A percentile compares a stretch with the other conserved stretches of the same genome.
Conservation (phyloP, 768 basidiomycete genomes). For the Mrakia frigida region DNA sequence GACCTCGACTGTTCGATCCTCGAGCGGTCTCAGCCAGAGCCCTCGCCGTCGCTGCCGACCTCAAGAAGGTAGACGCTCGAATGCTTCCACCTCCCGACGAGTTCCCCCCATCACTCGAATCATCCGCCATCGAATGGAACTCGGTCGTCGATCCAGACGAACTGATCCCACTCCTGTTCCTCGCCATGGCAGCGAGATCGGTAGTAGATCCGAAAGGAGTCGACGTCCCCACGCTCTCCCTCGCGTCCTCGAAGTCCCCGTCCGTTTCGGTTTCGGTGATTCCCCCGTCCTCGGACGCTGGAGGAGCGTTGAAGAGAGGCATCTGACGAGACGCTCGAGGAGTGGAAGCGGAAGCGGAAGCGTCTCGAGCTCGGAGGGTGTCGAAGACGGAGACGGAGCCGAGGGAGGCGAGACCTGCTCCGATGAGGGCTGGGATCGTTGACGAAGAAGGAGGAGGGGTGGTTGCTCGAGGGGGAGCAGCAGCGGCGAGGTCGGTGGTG, state of each 20-base stretch:
- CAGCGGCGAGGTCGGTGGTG: background rate
- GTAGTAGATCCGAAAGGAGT: conserved; percentile 58
- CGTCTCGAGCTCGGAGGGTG: background rate
- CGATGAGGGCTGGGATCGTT: background rate
- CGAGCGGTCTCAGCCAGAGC: background rate
- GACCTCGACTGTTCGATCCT: background rate
- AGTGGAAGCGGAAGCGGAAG: background rate
- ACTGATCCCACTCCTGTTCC: conserved; percentile 14
- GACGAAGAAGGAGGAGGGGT: background rate
- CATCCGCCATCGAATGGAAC: conserved; percentile 40
- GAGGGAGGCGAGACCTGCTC: conserved; percentile 10
- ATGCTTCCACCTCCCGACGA: conserved; percentile 20
- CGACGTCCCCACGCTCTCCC: conserved; percentile 58
- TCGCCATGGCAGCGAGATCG: conserved; percentile 43
- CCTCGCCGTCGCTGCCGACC: background rate
- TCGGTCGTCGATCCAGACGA: conserved; percentile 37
- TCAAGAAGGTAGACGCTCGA: conserved; percentile 21
- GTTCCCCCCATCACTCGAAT: conserved; percentile 42
- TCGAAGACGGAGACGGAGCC: conserved; percentile 12
- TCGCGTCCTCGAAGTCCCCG: conserved; percentile 68
- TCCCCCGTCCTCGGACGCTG: conserved; percentile 41
- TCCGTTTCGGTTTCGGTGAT: conserved; percentile 53
- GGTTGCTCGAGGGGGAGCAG: background rate
- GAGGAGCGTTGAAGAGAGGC: background rate
- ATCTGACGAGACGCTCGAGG: conserved; percentile 7